Conservation (phyloP, 1,284 basidiomycete species). For the Papiliotrema laurentii region DNA sequence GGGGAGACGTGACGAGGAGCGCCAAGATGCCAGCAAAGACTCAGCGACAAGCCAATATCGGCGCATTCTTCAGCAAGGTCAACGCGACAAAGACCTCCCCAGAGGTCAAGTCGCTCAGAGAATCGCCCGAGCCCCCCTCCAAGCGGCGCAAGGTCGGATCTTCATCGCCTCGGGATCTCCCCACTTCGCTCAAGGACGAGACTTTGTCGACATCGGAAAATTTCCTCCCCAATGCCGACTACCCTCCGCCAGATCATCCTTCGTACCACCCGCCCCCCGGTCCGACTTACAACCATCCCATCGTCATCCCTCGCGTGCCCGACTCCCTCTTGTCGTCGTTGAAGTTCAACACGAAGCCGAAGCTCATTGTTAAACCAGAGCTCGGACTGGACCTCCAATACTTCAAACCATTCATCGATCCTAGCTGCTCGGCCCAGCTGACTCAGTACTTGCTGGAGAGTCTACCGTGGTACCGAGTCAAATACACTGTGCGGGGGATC, state of each 20-base stretch:
- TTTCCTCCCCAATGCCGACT: background rate
- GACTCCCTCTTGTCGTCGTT: conserved; percentile 5
- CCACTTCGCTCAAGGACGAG: background rate
- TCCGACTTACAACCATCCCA: conserved; percentile 25
- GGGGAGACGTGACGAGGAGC: too few species aligned
- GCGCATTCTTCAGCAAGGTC: background rate
- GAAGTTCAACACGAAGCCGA: conserved; percentile 15
- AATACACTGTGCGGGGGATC: conserved; percentile 34
- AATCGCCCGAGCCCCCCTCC: background rate
- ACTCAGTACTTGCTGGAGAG: conserved; percentile 34
- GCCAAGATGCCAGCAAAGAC: too few species aligned
- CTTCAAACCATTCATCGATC: conserved; percentile 28
- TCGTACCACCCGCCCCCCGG: conserved; percentile 23
- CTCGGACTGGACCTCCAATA: conserved; percentile 30
- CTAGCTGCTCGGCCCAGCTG: conserved; percentile 14
- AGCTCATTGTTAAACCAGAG: conserved; percentile 16
- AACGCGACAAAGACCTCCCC: background rate
- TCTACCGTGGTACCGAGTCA: conserved; percentile 43
- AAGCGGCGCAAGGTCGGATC: conserved; percentile 1
- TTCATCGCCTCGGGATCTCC: background rate
- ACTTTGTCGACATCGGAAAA: background rate
- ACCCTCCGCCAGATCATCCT: conserved; percentile 21
- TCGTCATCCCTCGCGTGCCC: conserved; percentile 16
- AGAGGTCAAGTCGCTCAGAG: background rate
- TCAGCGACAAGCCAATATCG: background rate